phyloP scores from a whole-genome alignment of 164 flowering plant species.

The Kingdonia uniflora region DNA sequence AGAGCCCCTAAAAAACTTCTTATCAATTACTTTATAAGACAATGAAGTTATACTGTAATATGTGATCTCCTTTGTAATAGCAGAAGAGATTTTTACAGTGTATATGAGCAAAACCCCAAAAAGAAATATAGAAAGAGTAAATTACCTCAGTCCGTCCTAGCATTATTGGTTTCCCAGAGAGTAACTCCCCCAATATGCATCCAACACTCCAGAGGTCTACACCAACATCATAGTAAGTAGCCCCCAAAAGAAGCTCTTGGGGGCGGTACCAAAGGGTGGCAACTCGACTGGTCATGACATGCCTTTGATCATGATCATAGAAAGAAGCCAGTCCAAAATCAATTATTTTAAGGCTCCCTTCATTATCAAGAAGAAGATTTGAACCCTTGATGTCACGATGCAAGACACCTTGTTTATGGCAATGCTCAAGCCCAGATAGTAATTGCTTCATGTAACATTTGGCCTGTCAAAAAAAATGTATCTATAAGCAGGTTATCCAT shows the following conservation, averaged over 20 bases:
- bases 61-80: too few relatives aligned
- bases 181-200: constrained; percentile 87
- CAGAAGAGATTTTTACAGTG: too few relatives aligned
- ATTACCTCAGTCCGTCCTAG: constrained; percentile 93
- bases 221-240: constrained; percentile 69
- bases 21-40: too few relatives aligned
- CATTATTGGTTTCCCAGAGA: constrained; percentile 84
- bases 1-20: too few relatives aligned
- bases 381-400: constrained; percentile 96
- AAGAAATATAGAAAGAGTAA: constrained; percentile 2
- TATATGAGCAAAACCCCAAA: neutral
- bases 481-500: neutral
- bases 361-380: constrained; percentile 74
- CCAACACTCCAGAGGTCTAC: constrained; percentile 99
- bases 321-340: constrained; percentile 90
- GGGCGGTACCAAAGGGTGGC: constrained; percentile 97
- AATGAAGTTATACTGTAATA: too few relatives aligned
- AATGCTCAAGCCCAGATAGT: constrained; percentile 85
- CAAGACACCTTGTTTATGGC: constrained; percentile 67
- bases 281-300: constrained; percentile 85
- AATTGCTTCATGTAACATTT: constrained; percentile 88
- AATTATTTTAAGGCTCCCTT: constrained; percentile 77
- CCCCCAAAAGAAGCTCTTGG: constrained; percentile 91
- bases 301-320: constrained; percentile 51
- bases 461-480: constrained; percentile 32